phyloP scores from a whole-genome alignment of 352 stramenopile species.

The Halophytophthora polymorphica region DNA sequence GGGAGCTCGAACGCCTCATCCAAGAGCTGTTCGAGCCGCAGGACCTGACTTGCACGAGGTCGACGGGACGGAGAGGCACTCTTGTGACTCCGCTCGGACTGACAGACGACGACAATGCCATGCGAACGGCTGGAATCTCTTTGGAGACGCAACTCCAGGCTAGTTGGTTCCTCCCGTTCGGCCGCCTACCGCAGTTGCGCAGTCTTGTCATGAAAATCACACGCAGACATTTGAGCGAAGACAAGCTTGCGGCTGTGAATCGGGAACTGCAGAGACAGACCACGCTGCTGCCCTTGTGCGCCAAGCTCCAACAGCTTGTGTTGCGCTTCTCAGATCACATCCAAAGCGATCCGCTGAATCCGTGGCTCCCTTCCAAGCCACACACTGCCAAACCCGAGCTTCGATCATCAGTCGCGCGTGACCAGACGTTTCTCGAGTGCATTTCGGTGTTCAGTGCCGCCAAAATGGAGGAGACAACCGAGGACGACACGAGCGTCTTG shows the following conservation, averaged over 20 bases:
- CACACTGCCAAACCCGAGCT: slow-evolving; percentile 2
- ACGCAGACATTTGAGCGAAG: slow-evolving; percentile 48
- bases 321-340: slow-evolving; percentile 28
- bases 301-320: slow-evolving; percentile 38
- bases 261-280: slow-evolving; percentile 46
- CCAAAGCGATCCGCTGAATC: slow-evolving; percentile 6
- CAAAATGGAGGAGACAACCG: background rate
- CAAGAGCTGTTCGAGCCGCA: slow-evolving; percentile 19
- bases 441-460: slow-evolving; percentile 11
- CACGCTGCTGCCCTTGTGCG: slow-evolving; percentile 35
- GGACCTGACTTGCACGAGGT: slow-evolving; percentile 10
- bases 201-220: slow-evolving; percentile 55
- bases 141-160: slow-evolving; percentile 37
- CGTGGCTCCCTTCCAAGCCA: background rate
- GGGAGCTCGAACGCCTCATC: slow-evolving; percentile 49
- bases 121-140: slow-evolving; percentile 5
- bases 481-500: slow-evolving; percentile 15
- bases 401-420: slow-evolving; percentile 6
- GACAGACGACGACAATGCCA: slow-evolving; percentile 4
- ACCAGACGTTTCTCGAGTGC: slow-evolving; percentile 13
- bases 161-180: slow-evolving; percentile 69
- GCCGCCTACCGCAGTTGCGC: slow-evolving; percentile 38
- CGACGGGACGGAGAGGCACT: slow-evolving; percentile 6
- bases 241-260: slow-evolving; percentile 48
- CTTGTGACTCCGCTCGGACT: slow-evolving; percentile 14